Evolutionary conservation across 2,329 filamentous ascomycete genomes (phyloP), one percentile per base, ranked within the genome.

Genomic region (Curvularia eragrostidis): DNA sequence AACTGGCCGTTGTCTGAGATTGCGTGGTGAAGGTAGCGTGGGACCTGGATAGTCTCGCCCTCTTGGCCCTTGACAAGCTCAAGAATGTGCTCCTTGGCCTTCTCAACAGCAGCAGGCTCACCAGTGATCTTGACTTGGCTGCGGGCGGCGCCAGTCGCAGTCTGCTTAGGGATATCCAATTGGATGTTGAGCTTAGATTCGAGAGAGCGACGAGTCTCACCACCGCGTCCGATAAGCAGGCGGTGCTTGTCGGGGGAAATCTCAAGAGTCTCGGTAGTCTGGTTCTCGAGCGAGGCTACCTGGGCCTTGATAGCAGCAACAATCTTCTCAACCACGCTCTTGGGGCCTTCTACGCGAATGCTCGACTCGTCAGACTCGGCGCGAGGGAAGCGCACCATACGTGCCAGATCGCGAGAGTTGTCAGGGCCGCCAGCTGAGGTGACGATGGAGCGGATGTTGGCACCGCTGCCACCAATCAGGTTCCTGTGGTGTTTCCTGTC

Each of bases 321-420:
- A 67, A 99, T 96, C 79, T 91, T 96, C 68, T 97, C 90, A 1
- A 98, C 94, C 23, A 99, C 83, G 38, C 88, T 87, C 61, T 87
- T 88, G 47, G 90, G 89, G 28, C 95, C 95, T 78, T 97, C 93
- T 5, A 99, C 83, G 74, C 90, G 93, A 78, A 99, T 97, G 24
- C 85, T 85, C 72, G 90, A 91, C 43, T 91, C 92, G 59, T 90
- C 89, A 51, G 89, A 86, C 56, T 96, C 93, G 64, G 91, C 89
- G 75, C 93, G 93, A 56, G 95, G 95, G 83, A 99, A 98, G 76
- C 94, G 93, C 59, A 99, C 92, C 69, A 94, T 92, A 62, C 94
- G 91, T 50, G 93, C 91, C 68, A 95, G 86, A 61, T 91, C 89
- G 39, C 91, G 88, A 62, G 89, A 87, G 72, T 97, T 93, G 67